phyloP scores from a whole-genome alignment of 345 rosid species.

The Firmiana major region DNA sequence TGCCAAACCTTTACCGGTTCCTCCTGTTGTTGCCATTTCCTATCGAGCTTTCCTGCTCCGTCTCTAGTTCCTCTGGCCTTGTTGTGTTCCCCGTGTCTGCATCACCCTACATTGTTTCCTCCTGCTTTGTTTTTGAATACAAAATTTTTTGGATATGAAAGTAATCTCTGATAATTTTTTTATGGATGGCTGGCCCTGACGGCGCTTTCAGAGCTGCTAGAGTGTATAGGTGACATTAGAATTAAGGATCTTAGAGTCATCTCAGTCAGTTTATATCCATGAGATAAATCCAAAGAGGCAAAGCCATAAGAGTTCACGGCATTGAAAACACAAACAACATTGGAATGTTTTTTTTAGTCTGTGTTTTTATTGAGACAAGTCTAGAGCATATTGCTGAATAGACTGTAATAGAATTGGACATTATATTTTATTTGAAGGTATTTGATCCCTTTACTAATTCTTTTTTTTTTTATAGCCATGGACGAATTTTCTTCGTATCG shows the following conservation, averaged over 20 bases:
- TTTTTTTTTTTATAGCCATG: no score
- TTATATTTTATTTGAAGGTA: no score
- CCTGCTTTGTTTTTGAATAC: no score
- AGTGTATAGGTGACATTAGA: slow-evolving; percentile 17
- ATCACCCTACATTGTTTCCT: no score
- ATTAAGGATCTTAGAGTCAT: slow-evolving; percentile 18
- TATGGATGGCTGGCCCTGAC: slow-evolving; percentile 25
- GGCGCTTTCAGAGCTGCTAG: slow-evolving; percentile 28
- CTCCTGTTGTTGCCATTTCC: no score
- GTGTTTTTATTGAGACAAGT: slow-evolving; percentile 53
- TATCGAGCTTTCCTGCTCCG: no score
- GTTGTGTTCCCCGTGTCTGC: no score
- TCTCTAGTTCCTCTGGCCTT: no score
- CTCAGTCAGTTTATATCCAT: slow-evolving; percentile 32
- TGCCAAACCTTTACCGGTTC: no score
- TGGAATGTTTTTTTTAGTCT: slow-evolving; percentile 48
- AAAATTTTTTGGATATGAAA: no score
- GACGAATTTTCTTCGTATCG: no score
- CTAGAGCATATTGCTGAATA: slow-evolving; percentile 74
- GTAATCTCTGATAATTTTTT: slow-evolving; percentile 33
- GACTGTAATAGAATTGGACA: slow-evolving; percentile 68
- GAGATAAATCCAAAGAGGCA: slow-evolving; percentile 28
- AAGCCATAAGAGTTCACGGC: slow-evolving; percentile 25
- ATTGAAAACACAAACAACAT: slow-evolving; percentile 31
- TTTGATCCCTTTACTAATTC: no score